Evolutionary conservation across 257 asterid species (phyloP).

Genomic region (Scutellaria minor): DNA sequence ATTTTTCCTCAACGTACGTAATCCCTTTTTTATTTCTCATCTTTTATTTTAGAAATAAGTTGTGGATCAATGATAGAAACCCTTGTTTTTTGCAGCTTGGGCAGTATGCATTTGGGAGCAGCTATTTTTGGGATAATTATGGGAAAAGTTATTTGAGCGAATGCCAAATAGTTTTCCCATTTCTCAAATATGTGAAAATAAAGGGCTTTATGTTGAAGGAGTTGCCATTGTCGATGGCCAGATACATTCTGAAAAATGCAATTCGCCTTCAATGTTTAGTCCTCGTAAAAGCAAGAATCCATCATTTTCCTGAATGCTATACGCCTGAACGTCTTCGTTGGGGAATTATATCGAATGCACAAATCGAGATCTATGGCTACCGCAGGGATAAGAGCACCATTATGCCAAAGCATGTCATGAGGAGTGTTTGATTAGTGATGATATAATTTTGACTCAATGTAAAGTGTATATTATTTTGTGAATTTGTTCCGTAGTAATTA

Average conservation of each 20-base stretch:
- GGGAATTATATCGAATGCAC: constrained; percentile 33
- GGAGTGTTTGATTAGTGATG: too few relatives aligned
- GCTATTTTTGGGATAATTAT: constrained; percentile 22
- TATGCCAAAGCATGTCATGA: constrained; percentile 4
- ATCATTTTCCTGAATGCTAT: background rate
- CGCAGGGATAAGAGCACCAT: constrained; percentile 13
- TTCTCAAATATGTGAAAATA: constrained; percentile 30
- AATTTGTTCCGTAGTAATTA: too few relatives aligned
- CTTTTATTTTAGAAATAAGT: background rate
- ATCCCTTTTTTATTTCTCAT: background rate
- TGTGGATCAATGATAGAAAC: background rate
- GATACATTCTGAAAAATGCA: constrained; percentile 37
- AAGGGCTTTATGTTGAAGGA: constrained; percentile 38
- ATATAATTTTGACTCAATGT: too few relatives aligned
- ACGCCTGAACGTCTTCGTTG: constrained; percentile 2
- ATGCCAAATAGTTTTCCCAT: constrained; percentile 13
- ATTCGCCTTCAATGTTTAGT: background rate
- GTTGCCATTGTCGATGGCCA: constrained; percentile 29
- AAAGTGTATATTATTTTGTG: too few relatives aligned
- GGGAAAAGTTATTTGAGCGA: constrained; percentile 18
- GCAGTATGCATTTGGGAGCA: constrained; percentile 30
- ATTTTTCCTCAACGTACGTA: constrained; percentile 35
- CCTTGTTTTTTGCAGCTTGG: constrained; percentile 35
- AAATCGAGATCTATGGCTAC: constrained; percentile 22
- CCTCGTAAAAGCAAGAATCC: constrained; percentile 29